Conservation (phyloP, 108 stramenopile genomes). For the Poteriospumella lacustris region DNA sequence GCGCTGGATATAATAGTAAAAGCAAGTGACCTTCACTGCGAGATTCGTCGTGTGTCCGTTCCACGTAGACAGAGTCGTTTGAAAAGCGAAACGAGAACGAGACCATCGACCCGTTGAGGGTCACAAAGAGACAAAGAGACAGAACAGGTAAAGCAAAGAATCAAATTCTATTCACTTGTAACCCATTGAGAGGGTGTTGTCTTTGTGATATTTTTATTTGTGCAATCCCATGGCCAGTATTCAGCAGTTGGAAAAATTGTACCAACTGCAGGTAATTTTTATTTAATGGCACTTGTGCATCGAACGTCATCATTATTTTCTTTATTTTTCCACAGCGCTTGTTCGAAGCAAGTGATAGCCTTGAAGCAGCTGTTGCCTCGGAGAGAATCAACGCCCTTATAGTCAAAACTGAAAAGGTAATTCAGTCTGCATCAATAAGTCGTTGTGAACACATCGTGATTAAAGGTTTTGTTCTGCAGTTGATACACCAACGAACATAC, state of each 20-base stretch:
- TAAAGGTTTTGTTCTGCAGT: not conserved
- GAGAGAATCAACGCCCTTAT: not conserved
- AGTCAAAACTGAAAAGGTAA: not conserved
- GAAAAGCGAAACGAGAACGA: no score
- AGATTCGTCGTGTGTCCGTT: no score
- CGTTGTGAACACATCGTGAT: not conserved
- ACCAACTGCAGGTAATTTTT: not conserved
- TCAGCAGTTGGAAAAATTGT: constrained; percentile 1
- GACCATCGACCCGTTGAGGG: no score
- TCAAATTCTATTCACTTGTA: no score
- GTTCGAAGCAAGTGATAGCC: not conserved
- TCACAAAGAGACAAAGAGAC: no score
- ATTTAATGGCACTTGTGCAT: not conserved
- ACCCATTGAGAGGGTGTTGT: no score
- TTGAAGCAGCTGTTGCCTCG: not conserved
- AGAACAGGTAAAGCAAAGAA: no score
- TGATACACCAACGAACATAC: not conserved
- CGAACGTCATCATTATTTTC: not conserved
- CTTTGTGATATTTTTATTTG: no score
- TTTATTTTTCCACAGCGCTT: not conserved
- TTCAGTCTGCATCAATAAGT: not conserved
- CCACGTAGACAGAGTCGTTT: no score
- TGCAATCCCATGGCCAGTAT: constrained; percentile 18
- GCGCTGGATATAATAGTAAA: no score
- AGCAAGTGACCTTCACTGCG: no score